phyloP scores from a whole-genome alignment of 108 stramenopile genomes.

The Epithemia pelagica region DNA sequence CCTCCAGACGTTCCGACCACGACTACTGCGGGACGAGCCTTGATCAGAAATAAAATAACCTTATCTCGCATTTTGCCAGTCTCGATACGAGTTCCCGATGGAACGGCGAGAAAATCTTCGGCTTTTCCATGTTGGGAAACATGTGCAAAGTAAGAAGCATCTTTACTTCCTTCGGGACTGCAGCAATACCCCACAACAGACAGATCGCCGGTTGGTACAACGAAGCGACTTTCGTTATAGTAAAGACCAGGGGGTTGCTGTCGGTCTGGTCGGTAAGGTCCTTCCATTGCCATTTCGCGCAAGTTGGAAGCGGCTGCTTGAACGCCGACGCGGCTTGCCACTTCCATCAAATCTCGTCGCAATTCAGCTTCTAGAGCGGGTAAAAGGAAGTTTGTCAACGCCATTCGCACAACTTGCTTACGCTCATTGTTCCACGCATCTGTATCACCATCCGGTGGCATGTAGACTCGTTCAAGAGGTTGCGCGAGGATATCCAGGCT shows the following conservation, averaged over 20 bases:
- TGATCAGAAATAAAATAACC: conserved; percentile 70
- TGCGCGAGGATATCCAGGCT: conserved; percentile 28
- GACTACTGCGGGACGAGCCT: conserved; percentile 67
- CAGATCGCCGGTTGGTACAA: conserved; percentile 74
- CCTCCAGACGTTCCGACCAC: conserved; percentile 82
- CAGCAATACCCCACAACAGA: conserved; percentile 75
- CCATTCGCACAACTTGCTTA: conserved; percentile 58
- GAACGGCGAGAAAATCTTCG: conserved; percentile 73
- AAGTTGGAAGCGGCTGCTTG: conserved; percentile 64
- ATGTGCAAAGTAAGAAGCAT: conserved; percentile 76
- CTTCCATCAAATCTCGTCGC: conserved; percentile 62
- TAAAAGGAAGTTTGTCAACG: conserved; percentile 67
- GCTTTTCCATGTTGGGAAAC: conserved; percentile 69
- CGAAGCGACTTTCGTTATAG: conserved; percentile 66
- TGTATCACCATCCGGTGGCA: conserved; percentile 62
- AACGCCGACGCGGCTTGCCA: conserved; percentile 58
- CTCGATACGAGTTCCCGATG: conserved; percentile 66
- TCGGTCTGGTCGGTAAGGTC: conserved; percentile 52
- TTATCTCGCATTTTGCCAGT: conserved; percentile 67
- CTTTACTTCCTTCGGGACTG: conserved; percentile 53
- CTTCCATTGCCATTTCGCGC: conserved; percentile 79
- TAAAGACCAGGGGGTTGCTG: conserved; percentile 44
- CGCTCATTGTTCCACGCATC: conserved; percentile 79
- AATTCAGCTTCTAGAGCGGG: conserved; percentile 81
- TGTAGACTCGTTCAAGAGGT: conserved; percentile 57